A percentile compares a stretch with the other conserved stretches of the same genome.
Evolutionary conservation across 768 basidiomycete species (phyloP).

Genomic region (Macrocybe gigantea): DNA sequence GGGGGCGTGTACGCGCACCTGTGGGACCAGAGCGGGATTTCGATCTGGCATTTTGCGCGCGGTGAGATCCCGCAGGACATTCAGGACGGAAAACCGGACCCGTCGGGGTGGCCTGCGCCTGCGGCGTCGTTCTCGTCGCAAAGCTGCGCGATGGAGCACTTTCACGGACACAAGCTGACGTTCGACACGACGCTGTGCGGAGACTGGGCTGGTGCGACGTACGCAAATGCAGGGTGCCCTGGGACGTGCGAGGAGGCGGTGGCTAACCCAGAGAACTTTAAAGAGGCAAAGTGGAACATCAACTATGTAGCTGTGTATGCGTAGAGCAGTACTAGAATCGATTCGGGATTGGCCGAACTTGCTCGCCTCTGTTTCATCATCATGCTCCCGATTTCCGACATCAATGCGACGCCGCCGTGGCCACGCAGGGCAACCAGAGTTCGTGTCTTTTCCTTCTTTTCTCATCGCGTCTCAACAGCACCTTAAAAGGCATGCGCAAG

Average conservation of each 20-base stretch:
- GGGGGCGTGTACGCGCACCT: slow-evolving; percentile 53
- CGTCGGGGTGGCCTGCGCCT: slow-evolving; percentile 45
- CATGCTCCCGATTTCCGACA: slow-evolving; percentile 51
- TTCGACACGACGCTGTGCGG: slow-evolving; percentile 45
- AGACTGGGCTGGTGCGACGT: slow-evolving; percentile 36
- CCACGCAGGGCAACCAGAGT: slow-evolving; percentile 50
- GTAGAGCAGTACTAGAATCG: background rate
- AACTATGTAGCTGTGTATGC: slow-evolving; percentile 24
- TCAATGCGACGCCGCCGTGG: slow-evolving; percentile 34
- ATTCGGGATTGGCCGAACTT: slow-evolving; percentile 20
- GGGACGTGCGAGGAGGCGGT: slow-evolving; percentile 43
- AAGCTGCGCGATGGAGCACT: slow-evolving; percentile 45
- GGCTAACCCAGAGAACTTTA: slow-evolving; percentile 53
- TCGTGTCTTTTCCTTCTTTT: slow-evolving; percentile 13
- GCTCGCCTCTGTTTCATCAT: slow-evolving; percentile 21
- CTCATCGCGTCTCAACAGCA: background rate
- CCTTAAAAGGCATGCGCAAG: slow-evolving; percentile 47
- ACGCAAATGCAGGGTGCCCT: slow-evolving; percentile 28
- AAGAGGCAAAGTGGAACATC: slow-evolving; percentile 54
- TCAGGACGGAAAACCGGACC: slow-evolving; percentile 34
- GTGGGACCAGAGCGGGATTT: slow-evolving; percentile 47
- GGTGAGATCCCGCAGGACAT: slow-evolving; percentile 46
- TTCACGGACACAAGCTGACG: slow-evolving; percentile 43
- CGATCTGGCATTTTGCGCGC: slow-evolving; percentile 50
- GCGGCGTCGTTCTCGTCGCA: slow-evolving; percentile 41